Evolutionary conservation across 192 early-diverging fungal genomes (phyloP), one percentile per base, ranked within the genome.

Genomic region (Backusella sp.): DNA sequence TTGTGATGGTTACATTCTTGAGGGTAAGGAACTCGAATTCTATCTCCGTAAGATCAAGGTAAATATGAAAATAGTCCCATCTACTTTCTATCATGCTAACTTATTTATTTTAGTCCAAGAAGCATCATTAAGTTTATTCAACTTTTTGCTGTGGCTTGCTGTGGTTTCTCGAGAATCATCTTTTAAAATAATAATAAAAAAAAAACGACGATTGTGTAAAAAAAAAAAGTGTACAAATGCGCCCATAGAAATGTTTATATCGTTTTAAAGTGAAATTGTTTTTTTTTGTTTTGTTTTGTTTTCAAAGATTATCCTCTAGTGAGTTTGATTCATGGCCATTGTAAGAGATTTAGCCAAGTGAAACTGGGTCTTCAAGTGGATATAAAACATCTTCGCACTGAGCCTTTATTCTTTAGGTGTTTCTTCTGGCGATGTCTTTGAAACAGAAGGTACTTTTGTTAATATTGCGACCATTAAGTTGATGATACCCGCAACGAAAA

Each of bases 11-110:
- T 98, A 98, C 91, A 94, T 99, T 84, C 90, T 99, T 70, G 98
- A 99, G 86, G 98, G 98, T 80, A 96, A 98, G 91, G 98, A 99
- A 90, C 94, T 99, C 81, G 98, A 98, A 76, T 99, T 99, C 93
- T 99, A 99, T 92, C 80, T 91, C 82, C 87, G 89, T 78, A 94
- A 94, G 89, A 86, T 97, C 85, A 91, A 89, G 86, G 88, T 84
- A 83, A 91, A 88, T 81, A 87, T 89, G 34, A 28, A 90, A 84
- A 84, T 0, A 6, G 23, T 21, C n/a, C n/a, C 46, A 49, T 36
- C 8, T 44, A 19, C 28, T 19, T 70, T 28, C 1, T 3, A 35
- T 62, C 14, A 12, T 72, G 17, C 46, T 73, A 8, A 66, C 35
- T 19, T 66, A 17, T 73, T 72, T 56, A 30, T 56, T 32, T n/a